A percentile compares a stretch with the other conserved stretches of the same genome.
Evolutionary conservation across 2,329 filamentous ascomycete species (phyloP).

Genomic region (Orbilia ellipsospora): DNA sequence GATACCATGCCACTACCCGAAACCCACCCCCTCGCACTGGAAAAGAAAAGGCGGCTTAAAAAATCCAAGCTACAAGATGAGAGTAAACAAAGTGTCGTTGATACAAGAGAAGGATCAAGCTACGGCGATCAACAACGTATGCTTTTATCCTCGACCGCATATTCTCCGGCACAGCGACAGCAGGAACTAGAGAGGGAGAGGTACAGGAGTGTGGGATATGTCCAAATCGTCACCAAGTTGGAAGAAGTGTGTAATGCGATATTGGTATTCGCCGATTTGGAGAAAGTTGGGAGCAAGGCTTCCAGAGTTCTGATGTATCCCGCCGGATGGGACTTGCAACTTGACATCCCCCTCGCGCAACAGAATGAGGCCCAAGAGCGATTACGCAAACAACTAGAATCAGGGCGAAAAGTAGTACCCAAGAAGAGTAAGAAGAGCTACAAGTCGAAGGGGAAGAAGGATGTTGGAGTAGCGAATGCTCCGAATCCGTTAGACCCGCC

Average conservation of each 20-base stretch:
- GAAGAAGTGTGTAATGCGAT: conserved; percentile 55
- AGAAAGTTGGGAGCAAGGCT: conserved; percentile 51
- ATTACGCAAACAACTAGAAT: conserved; percentile 8
- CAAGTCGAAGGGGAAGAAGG: background rate
- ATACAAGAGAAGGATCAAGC: background rate
- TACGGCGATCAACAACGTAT: conserved; percentile 23
- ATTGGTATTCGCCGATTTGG: conserved; percentile 55
- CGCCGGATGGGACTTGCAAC: conserved; percentile 55
- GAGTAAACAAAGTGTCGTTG: background rate
- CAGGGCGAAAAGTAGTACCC: background rate
- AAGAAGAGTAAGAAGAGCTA: background rate
- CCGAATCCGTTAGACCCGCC: conserved; percentile 31
- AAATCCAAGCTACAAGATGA: background rate
- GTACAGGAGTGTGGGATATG: conserved; percentile 44
- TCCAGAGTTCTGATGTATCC: conserved; percentile 57
- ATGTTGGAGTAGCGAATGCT: conserved; percentile 3
- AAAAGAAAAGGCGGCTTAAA: conserved; percentile 40
- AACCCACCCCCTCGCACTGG: conserved; percentile 31
- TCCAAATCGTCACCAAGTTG: conserved; percentile 51
- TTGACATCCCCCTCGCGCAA: conserved; percentile 30
- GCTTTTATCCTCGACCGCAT: background rate
- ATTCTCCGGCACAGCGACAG: conserved; percentile 7
- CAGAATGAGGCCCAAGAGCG: conserved; percentile 12
- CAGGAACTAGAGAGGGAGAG: conserved; percentile 20
- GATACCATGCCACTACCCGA: conserved; percentile 40